Evolutionary conservation across 768 basidiomycete species (phyloP).

Genomic region (Pleurotus salmoneostramineus): DNA sequence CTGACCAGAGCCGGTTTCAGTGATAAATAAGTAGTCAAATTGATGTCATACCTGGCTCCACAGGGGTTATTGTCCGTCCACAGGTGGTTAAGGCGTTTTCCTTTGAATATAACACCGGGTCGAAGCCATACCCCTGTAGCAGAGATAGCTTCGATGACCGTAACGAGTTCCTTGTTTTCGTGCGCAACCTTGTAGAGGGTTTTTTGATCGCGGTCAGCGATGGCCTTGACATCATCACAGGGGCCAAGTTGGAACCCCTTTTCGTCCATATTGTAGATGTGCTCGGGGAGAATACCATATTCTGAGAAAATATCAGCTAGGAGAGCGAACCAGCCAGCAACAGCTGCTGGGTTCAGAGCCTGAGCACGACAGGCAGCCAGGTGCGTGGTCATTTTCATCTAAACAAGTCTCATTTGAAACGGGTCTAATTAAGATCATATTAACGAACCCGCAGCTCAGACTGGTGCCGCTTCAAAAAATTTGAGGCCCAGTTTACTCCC

Average conservation of each 20-base stretch:
- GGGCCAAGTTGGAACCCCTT: constrained; percentile 24
- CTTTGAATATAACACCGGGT: constrained; percentile 8
- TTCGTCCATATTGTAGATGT: constrained; percentile 29
- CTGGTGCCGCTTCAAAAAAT: constrained; percentile 15
- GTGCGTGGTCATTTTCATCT: too few relatives aligned
- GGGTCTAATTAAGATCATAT: constrained; percentile 3
- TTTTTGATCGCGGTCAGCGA: constrained; percentile 16
- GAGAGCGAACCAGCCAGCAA: constrained; percentile 22
- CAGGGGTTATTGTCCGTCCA: constrained; percentile 15
- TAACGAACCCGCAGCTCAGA: constrained; percentile 20
- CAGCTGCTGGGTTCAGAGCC: constrained; percentile 27
- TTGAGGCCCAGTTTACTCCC: constrained; percentile 13
- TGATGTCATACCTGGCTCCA: constrained; percentile 10
- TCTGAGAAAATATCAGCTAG: constrained; percentile 16
- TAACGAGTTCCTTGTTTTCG: constrained; percentile 35
- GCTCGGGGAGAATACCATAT: constrained; percentile 19
- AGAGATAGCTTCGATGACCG: constrained; percentile 33
- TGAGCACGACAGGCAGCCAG: constrained; percentile 17
- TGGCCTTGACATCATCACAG: constrained; percentile 12
- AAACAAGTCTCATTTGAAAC: too few relatives aligned
- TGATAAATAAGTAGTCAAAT: background rate
- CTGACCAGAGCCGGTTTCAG: constrained; percentile 9
- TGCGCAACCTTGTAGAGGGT: constrained; percentile 17
- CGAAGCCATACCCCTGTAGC: constrained; percentile 25
- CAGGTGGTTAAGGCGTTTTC: constrained; percentile 6